Conservation (phyloP, 768 basidiomycete genomes). For the Hypsizygus marmoreus region DNA sequence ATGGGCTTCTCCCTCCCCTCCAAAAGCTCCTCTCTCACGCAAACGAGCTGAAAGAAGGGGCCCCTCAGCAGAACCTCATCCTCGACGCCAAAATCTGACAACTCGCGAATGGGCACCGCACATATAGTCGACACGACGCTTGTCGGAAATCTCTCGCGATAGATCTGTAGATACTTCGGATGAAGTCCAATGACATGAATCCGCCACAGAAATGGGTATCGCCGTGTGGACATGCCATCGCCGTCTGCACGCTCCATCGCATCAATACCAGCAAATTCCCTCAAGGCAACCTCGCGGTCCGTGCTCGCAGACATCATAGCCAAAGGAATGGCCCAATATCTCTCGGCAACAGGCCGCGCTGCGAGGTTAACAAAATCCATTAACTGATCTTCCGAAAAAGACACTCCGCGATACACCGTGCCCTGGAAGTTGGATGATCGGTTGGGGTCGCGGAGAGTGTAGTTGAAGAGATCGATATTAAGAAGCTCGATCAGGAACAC, state of each 20-base stretch:
- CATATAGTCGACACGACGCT: conserved; percentile 18
- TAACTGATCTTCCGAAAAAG: conserved; percentile 13
- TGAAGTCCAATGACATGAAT: conserved; percentile 12
- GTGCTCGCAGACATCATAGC: conserved; percentile 19
- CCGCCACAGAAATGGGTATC: conserved; percentile 17
- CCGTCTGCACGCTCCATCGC: background rate
- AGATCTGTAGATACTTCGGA: conserved; percentile 9
- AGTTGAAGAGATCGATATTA: conserved; percentile 18
- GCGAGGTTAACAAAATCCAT: conserved; percentile 15
- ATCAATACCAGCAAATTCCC: conserved; percentile 11
- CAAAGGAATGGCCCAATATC: conserved; percentile 17
- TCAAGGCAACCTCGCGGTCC: conserved; percentile 11
- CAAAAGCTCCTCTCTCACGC: conserved; percentile 11
- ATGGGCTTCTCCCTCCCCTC: conserved; percentile 11
- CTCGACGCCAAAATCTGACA: conserved; percentile 12
- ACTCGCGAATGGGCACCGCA: conserved; percentile 14
- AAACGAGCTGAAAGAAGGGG: conserved; percentile 18
- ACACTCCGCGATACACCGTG: conserved; percentile 15
- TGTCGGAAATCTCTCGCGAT: conserved; percentile 12
- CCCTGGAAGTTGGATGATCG: conserved; percentile 10
- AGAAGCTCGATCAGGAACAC: conserved; percentile 18
- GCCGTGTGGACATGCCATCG: background rate
- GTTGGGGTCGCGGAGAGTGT: conserved; percentile 8
- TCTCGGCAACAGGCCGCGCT: conserved; percentile 9
- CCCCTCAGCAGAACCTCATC: conserved; percentile 16